Percentiles rank a stretch among this genome's conserved stretches.
Evolutionary conservation across 371 early-diverging fungal genomes (phyloP).

Genomic region (Zychaea mexicana): DNA sequence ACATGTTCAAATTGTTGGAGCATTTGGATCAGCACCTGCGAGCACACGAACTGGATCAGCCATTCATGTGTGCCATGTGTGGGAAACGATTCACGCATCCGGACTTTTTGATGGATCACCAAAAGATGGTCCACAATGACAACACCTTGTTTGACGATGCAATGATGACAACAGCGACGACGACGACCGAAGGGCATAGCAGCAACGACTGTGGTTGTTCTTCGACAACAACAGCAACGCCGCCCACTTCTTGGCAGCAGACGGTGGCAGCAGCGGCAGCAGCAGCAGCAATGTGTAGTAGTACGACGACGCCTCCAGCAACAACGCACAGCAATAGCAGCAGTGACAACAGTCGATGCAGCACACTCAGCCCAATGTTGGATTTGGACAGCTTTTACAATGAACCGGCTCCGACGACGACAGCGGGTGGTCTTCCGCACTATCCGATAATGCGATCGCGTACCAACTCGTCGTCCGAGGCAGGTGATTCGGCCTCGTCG

Average conservation of each 20-base stretch:
- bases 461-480: constrained; percentile 6
- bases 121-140: constrained; percentile 42
- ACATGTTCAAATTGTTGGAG: constrained; percentile 74
- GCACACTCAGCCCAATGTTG: constrained; percentile 32
- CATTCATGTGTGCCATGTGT: not conserved
- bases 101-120: constrained; percentile 74
- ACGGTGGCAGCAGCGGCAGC: constrained; percentile 1
- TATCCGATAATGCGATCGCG: constrained; percentile 9
- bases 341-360: constrained; percentile 22
- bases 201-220: not conserved
- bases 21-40: constrained; percentile 84
- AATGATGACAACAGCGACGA: not conserved
- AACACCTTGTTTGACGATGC: constrained; percentile 40
- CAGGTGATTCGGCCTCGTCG: constrained; percentile 32
- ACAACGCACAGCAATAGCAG: not conserved
- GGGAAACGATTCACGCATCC: constrained; percentile 28
- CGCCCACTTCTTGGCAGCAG: constrained; percentile 9
- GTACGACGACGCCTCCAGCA: not conserved
- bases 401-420: not conserved
- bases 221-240: not conserved
- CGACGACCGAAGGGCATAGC: too few species aligned
- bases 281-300: not conserved
- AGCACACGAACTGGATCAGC: constrained; percentile 67
- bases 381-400: constrained; percentile 5
- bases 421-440: not conserved